A percentile compares a stretch with the other conserved stretches of the same genome.
phyloP scores from a whole-genome alignment of 352 stramenopile genomes.

The Blastocystis sp. region DNA sequence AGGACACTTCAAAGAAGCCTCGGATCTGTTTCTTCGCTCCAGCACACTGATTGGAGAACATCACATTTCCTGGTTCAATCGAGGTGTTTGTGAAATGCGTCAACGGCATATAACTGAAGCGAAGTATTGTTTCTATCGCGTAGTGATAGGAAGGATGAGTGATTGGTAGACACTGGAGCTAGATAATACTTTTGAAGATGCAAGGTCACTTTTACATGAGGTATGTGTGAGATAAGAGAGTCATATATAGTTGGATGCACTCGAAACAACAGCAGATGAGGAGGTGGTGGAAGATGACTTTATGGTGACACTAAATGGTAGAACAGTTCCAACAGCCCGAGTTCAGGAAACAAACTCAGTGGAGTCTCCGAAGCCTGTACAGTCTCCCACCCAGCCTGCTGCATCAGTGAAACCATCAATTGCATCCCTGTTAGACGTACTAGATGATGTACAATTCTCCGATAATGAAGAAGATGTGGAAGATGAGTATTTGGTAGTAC shows the following conservation, averaged over 20 bases:
- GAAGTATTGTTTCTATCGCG: slow-evolving; percentile 31
- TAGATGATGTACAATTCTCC: neutral
- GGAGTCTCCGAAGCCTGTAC: neutral
- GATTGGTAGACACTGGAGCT: slow-evolving; percentile 17
- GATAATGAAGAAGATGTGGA: neutral
- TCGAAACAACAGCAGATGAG: neutral
- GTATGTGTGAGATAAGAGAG: neutral
- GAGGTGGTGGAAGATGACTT: neutral
- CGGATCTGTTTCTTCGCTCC: neutral
- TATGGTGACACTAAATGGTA: neutral
- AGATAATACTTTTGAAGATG: slow-evolving; percentile 27
- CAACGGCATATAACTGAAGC: neutral
- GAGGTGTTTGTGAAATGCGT: slow-evolving; percentile 1
- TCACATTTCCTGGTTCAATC: slow-evolving; percentile 48
- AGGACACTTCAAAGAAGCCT: neutral
- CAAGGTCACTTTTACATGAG: neutral
- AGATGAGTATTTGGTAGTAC: slow-evolving; percentile 36
- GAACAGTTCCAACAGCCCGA: neutral
- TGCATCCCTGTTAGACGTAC: neutral
- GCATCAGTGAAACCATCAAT: neutral
- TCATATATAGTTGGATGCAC: neutral
- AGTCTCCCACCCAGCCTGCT: neutral
- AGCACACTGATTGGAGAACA: slow-evolving; percentile 10
- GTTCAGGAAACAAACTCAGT: neutral
- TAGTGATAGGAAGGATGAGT: neutral